phyloP scores from a whole-genome alignment of 1,139 yeast species.

The Geotrichum australiense region DNA sequence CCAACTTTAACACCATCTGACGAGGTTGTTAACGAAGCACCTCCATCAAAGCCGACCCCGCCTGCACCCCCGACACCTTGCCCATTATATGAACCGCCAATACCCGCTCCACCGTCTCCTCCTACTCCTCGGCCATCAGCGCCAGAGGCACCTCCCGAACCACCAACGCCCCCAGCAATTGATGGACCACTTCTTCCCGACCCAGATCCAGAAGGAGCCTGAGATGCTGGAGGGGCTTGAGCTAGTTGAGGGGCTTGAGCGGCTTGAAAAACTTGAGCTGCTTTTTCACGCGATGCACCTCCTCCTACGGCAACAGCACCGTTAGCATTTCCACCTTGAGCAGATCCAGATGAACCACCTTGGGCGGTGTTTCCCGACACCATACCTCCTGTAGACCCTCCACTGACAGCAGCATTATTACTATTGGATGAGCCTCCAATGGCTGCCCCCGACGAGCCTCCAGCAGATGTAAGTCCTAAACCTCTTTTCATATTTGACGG shows the following conservation, averaged over 20 bases:
- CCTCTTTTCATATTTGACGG: no score
- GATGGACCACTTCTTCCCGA: constrained; percentile 1
- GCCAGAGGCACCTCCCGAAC: background rate
- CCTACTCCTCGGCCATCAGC: background rate
- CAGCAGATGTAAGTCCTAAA: no score
- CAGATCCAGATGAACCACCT: background rate
- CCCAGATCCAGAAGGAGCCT: background rate
- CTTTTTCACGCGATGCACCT: no score
- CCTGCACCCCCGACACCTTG: constrained; percentile 2
- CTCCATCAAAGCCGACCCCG: background rate
- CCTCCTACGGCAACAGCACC: background rate
- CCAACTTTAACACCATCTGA: background rate
- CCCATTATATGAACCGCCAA: background rate
- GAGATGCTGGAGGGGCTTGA: background rate
- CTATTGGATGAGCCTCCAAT: no score
- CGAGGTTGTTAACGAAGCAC: background rate
- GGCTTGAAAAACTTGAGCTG: no score
- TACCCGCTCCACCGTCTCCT: background rate
- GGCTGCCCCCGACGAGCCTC: no score
- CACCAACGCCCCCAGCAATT: constrained; percentile 2
- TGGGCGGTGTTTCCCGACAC: no score
- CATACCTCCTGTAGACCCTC: background rate
- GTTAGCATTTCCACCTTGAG: background rate
- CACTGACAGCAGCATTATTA: background rate
- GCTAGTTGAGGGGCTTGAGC: no score